These are phyloP conservation scores for Phytopythium boreale DNA, from an alignment of 352 stramenopile species.

Conservation along the genomic window DNA sequence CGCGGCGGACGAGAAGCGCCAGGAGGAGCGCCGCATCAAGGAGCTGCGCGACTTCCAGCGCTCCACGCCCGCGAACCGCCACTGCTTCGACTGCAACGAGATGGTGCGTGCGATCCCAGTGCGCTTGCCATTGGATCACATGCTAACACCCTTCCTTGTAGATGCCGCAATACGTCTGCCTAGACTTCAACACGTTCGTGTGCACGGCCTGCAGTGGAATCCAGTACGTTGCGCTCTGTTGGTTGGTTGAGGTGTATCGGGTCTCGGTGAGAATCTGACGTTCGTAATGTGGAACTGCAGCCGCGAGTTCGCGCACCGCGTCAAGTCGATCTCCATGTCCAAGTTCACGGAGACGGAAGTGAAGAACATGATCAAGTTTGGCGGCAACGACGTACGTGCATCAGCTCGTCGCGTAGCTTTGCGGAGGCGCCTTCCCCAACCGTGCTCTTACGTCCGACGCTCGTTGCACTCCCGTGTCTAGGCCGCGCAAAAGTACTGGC, in stretches of 20 bases:
- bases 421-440: too few relatives aligned
- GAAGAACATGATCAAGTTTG: constrained; percentile 84
- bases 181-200: constrained; percentile 94
- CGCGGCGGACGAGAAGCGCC: constrained; percentile 65
- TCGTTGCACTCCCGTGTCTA: constrained; percentile 13
- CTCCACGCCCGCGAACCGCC: constrained; percentile 60
- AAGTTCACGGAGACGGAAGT: constrained; percentile 92
- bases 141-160: constrained; percentile 15
- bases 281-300: constrained; percentile 21
- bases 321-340: constrained; percentile 94
- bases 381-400: constrained; percentile 80
- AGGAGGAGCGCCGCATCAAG: constrained; percentile 81
- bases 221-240: constrained; percentile 78
- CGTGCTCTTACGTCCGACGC: not conserved
- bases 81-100: constrained; percentile 90
- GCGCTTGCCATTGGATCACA: not conserved
- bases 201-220: constrained; percentile 93
- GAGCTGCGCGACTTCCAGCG: constrained; percentile 87
- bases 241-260: too few relatives aligned
- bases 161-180: constrained; percentile 91
- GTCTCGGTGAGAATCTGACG: not conserved
- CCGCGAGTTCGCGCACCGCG: constrained; percentile 90
- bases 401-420: not conserved
- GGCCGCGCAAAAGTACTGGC: constrained; percentile 85
- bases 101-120: constrained; percentile 46